Evolutionary conservation across 169 alveolate species (phyloP), one percentile per base, ranked within the genome.

Genomic region (Plasmodium ovale): DNA sequence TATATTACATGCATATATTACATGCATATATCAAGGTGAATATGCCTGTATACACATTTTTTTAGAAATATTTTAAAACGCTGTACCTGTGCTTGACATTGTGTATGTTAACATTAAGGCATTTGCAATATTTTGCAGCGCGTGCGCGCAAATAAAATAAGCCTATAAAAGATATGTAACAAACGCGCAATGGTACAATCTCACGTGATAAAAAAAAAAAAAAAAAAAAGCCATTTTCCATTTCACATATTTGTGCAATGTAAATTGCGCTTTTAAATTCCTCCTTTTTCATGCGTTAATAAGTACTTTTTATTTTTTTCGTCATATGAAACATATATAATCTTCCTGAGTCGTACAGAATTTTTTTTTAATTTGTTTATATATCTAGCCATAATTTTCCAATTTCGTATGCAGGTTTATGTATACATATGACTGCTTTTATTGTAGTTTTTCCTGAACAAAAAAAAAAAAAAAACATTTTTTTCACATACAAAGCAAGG

Each of bases 311-410:
- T 42, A 5, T 37, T 65, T 65, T 65, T 65, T 37, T 65, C 39
- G 31, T 16, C 16, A 12, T 54, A 54, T 54, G 23, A 47, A 47
- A 21, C 49, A 65, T 39, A 39, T 10, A 65, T 10, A 37, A 23
- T n/a, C 39, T 37, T 65, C 19, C 74, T 65, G 74, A 65, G 39
- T 3, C 3, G 74, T 37, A 21, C 54, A 65, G 54, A 65, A 37
- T 65, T 39, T 65, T 65, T 65, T 65, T 37, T n/a, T 7, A 9
- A 42, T 39, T 65, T 65, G n/a, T 65, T 37, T 16, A 37, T 39
- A 65, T 21, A 65, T n/a, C 58, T 65, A 65, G 74, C 74, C 35
- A 42, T 39, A 35, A 67, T 7, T 37, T 67, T 67, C 64, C 7
- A 5, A 37, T 37, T 16, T 67, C 39, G 12, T 67, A 67, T 6